A percentile compares a stretch with the other conserved stretches of the same genome.
Evolutionary conservation across 2,329 filamentous ascomycete species (phyloP).

Genomic region (Penicillium sp.): DNA sequence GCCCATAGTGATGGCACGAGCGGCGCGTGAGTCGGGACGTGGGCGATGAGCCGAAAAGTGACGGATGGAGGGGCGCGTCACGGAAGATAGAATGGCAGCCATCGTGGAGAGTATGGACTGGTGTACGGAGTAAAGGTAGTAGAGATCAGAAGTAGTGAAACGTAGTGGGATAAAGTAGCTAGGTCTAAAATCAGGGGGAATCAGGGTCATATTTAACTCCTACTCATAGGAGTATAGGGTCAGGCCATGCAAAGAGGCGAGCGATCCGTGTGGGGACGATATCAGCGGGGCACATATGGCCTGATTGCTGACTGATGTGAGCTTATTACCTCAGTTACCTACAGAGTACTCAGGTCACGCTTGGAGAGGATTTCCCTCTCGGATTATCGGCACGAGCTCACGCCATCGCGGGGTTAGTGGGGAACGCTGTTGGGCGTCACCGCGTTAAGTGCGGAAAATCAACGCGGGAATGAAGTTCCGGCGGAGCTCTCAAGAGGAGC

Average conservation of each 20-base stretch:
- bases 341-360: too few relatives aligned
- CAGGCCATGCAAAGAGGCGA: constrained; percentile 21
- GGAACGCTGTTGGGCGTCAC: neutral
- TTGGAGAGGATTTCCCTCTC: neutral
- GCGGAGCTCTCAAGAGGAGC: neutral
- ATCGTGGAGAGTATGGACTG: constrained; percentile 8
- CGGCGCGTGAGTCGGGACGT: constrained; percentile 39
- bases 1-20: constrained; percentile 43
- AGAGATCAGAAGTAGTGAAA: too few relatives aligned
- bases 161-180: too few relatives aligned
- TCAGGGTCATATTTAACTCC: constrained; percentile 12
- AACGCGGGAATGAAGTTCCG: constrained; percentile 1
- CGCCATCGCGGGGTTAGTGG: constrained; percentile 23
- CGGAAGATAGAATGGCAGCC: constrained; percentile 18
- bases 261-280: constrained; percentile 18
- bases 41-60: constrained; percentile 48
- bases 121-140: neutral
- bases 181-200: neutral
- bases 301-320: constrained; percentile 11
- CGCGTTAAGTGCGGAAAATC: neutral
- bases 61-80: constrained; percentile 42
- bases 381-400: constrained; percentile 16
- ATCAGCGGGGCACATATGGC: constrained; percentile 18
- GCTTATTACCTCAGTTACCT: neutral
- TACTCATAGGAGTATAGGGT: constrained; percentile 2